Percentiles rank a stretch among this genome's conserved stretches.
These are phyloP conservation scores for Hysterium pulicare DNA, from an alignment of 2,329 filamentous ascomycete genomes.

Conservation along the genomic window DNA sequence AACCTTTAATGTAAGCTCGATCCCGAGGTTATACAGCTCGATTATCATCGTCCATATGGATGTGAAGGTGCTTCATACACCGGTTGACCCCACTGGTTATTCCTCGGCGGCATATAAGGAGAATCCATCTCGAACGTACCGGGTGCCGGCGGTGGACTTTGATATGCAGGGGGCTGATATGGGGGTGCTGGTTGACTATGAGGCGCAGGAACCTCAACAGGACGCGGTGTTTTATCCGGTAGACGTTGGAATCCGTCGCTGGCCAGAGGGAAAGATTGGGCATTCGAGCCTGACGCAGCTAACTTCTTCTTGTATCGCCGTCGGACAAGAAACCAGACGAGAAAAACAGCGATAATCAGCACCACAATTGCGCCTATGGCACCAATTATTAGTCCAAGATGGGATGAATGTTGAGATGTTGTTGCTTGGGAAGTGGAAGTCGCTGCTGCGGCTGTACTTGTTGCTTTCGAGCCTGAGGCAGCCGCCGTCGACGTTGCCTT, in stretches of 20 bases:
- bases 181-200: conserved; percentile 10
- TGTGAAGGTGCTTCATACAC: conserved; percentile 13
- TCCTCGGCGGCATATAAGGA: conserved; percentile 8
- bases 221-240: conserved; percentile 12
- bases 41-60: too few species aligned
- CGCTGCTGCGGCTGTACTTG: conserved; percentile 4
- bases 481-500: conserved; percentile 1
- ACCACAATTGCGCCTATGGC: conserved; percentile 6
- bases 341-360: conserved; percentile 5
- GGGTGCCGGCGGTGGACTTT: conserved; percentile 3
- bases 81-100: conserved; percentile 12
- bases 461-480: too few species aligned
- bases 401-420: conserved; percentile 4
- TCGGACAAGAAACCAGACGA: conserved; percentile 14
- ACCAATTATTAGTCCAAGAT: conserved; percentile 6
- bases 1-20: too few species aligned
- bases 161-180: conserved; percentile 10
- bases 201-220: conserved; percentile 14
- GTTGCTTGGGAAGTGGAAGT: not conserved
- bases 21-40: too few species aligned
- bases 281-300: conserved; percentile 7
- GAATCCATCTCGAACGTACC: conserved; percentile 11
- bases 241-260: conserved; percentile 13
- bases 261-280: conserved; percentile 11
- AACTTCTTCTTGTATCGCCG: conserved; percentile 15